phyloP scores from a whole-genome alignment of 805 yeast species.

The Cyberlindnera euphorbiae region DNA sequence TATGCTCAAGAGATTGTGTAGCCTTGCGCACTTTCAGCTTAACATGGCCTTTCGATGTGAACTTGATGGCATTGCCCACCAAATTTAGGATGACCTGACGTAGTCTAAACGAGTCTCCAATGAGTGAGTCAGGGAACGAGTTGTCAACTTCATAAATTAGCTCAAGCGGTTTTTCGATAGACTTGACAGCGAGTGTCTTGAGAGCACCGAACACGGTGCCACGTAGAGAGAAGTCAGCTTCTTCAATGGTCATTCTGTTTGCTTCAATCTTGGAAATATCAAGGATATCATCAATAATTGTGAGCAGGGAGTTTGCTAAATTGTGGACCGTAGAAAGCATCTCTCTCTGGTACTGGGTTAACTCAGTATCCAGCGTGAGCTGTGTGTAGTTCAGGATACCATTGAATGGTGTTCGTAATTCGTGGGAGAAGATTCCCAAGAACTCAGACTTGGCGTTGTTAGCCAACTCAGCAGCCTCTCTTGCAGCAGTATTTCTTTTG shows the following conservation, averaged over 20 bases:
- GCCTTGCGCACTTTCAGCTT: slow-evolving; percentile 67
- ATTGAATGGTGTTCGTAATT: slow-evolving; percentile 86
- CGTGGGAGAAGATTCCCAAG: slow-evolving; percentile 84
- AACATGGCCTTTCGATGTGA: slow-evolving; percentile 79
- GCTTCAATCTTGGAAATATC: slow-evolving; percentile 94
- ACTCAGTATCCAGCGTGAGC: slow-evolving; percentile 78
- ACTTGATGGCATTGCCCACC: slow-evolving; percentile 88
- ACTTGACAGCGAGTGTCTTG: slow-evolving; percentile 84
- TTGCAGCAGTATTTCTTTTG: slow-evolving; percentile 87
- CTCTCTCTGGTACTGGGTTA: slow-evolving; percentile 88
- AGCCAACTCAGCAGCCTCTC: slow-evolving; percentile 92
- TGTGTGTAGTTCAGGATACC: slow-evolving; percentile 95
- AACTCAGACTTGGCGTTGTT: slow-evolving; percentile 87
- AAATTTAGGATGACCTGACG: slow-evolving; percentile 82
- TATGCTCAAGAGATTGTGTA: slow-evolving; percentile 19
- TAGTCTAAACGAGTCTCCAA: slow-evolving; percentile 85
- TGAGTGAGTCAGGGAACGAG: slow-evolving; percentile 79
- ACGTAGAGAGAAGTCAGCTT: slow-evolving; percentile 78
- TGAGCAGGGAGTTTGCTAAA: slow-evolving; percentile 76
- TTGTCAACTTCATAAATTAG: slow-evolving; percentile 78
- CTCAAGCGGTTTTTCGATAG: slow-evolving; percentile 80
- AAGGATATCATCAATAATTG: slow-evolving; percentile 84
- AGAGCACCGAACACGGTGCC: slow-evolving; percentile 89
- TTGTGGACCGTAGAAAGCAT: slow-evolving; percentile 88
- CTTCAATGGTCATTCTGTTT: slow-evolving; percentile 88